Base-by-base conservation (phyloP, 2,329 filamentous ascomycete species). In the Tolypocladium ophioglossoides region DNA sequence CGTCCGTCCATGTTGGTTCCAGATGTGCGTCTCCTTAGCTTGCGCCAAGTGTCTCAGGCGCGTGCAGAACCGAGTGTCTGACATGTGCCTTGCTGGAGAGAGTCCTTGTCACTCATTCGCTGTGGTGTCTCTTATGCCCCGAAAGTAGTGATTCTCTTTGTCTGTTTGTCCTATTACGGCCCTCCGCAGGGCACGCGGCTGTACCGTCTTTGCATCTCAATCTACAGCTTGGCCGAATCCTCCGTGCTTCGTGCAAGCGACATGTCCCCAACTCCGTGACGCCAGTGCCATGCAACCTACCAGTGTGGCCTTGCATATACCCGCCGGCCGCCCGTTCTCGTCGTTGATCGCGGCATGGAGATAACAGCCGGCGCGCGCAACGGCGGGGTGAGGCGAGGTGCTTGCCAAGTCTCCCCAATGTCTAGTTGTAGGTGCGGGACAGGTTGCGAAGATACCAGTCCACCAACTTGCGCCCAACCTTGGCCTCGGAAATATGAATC, bases 381-480 rank as follows among this genome's bases (percentile, higher is more conserved):
- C 24, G 44, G 44, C 44, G 44, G 24, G 44, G 44, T n/a, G 44
- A 32, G 44, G 44, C 44, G 44, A 47, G 16, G 24, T 47, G 24
- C 44, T 32, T 47, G 44, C 44, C 44, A 47, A 47, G 24, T 47
- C 24, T 32, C 16, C 32, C 24, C 35, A 18, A 4, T 38, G 27
- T 59, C 55, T 66, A 73, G 66, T 72, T 95, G 78, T 99, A 99
- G 56, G 91, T 95, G 71, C 94, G 86, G 57, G 91, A 89, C 67
- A 99, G 79, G 79, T 99, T 99, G 70, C 94, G 86, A 69, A 99
- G 83, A 74, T 99, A 99, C 94, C 94, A 99, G 75, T 99, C 94
- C 61, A 99, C 92, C 67, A 99, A 78, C 77, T 94, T 95, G 66
- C 94, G 84, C 68, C 94, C 94, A 57, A 96, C 91, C 85, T 99